phyloP scores from a whole-genome alignment of 768 basidiomycete species.

The Pulveroboletus sp. region DNA sequence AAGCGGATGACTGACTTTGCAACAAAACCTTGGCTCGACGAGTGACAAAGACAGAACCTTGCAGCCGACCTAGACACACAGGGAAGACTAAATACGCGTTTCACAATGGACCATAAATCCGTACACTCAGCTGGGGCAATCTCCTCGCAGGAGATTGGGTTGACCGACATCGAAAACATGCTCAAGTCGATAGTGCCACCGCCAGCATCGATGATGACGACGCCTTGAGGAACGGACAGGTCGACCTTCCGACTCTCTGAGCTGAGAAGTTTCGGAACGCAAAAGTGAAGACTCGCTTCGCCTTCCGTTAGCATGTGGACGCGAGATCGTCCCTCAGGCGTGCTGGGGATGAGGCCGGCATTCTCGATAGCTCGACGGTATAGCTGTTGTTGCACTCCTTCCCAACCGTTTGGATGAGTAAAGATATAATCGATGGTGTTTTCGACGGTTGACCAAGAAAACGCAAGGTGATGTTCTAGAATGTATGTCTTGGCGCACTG shows the following conservation, averaged over 20 bases:
- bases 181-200: constrained; percentile 38
- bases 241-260: not conserved
- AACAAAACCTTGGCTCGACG: constrained; percentile 36
- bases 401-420: constrained; percentile 30
- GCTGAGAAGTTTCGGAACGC: constrained; percentile 38
- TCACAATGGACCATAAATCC: not conserved
- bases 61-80: constrained; percentile 36
- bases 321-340: constrained; percentile 9
- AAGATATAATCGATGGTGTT: constrained; percentile 18
- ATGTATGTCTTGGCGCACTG: constrained; percentile 16
- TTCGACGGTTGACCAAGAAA: constrained; percentile 14
- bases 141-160: constrained; percentile 30
- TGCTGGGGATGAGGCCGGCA: constrained; percentile 19
- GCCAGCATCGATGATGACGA: constrained; percentile 44
- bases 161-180: constrained; percentile 28
- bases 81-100: not conserved
- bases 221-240: constrained; percentile 25
- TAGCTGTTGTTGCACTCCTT: constrained; percentile 21
- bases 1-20: constrained; percentile 27
- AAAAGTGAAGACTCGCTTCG: constrained; percentile 28
- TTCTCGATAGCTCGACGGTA: constrained; percentile 18
- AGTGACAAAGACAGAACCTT: constrained; percentile 47
- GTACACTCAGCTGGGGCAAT: constrained; percentile 30
- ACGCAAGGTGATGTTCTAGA: constrained; percentile 13
- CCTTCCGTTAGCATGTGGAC: constrained; percentile 21